phyloP scores from a whole-genome alignment of 163 green algal species.

The Volvox carteri region DNA sequence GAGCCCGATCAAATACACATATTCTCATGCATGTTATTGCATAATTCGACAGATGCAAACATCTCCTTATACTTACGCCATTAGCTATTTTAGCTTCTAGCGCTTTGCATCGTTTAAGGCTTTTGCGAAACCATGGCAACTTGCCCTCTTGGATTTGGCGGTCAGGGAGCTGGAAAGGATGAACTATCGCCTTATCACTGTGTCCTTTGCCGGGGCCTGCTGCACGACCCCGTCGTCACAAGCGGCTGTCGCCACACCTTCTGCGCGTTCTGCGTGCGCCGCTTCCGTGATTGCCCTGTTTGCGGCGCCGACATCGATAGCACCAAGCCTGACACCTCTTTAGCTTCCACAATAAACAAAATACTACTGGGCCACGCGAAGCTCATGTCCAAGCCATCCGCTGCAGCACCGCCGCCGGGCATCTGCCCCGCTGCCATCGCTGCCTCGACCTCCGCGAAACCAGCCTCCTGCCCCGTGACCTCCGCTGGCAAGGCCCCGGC shows the following conservation, averaged over 20 bases:
- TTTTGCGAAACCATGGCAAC: not conserved
- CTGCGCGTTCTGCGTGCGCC: constrained; percentile 64
- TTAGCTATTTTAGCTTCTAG: not conserved
- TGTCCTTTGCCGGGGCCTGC: constrained; percentile 60
- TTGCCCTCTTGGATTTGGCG: constrained; percentile 61
- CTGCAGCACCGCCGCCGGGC: not conserved
- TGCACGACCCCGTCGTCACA: constrained; percentile 56
- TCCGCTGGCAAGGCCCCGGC: not conserved
- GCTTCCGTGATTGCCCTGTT: constrained; percentile 68
- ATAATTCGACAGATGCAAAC: no score
- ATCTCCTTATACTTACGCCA: not conserved
- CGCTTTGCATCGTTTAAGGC: not conserved
- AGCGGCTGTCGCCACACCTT: constrained; percentile 63
- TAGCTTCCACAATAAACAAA: constrained; percentile 7
- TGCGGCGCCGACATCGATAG: constrained; percentile 70
- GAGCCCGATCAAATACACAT: no score
- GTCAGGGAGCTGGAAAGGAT: not conserved
- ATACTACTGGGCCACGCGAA: constrained; percentile 54
- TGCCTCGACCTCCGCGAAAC: not conserved
- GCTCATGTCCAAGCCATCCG: constrained; percentile 36
- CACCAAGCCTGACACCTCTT: constrained; percentile 51
- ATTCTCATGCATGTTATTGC: no score
- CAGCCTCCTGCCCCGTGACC: not conserved
- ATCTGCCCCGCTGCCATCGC: not conserved
- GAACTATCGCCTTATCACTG: constrained; percentile 60